Conservation (phyloP, 345 rosid genomes). For the Populus nigra region DNA sequence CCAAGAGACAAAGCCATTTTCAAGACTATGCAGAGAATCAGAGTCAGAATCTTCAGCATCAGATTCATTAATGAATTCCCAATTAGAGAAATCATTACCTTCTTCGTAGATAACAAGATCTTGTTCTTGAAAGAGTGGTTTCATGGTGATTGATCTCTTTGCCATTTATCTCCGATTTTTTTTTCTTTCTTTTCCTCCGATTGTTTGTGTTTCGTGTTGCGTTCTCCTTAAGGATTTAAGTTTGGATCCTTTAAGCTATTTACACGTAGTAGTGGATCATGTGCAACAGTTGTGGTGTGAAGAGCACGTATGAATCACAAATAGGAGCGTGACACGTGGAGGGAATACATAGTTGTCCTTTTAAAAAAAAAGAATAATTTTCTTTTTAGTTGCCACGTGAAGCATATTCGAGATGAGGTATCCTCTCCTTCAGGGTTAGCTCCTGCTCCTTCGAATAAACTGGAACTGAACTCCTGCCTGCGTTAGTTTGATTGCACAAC, state of each 20-base stretch:
- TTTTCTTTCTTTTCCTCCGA: no score
- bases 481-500: neutral
- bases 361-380: no score
- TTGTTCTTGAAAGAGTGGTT: neutral
- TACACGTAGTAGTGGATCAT: neutral
- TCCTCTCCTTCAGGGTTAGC: neutral
- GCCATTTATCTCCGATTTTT: neutral
- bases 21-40: constrained; percentile 21
- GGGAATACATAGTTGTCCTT: neutral
- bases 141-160: neutral
- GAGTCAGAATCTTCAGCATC: constrained; percentile 32
- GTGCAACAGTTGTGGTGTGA: neutral
- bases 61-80: constrained; percentile 41
- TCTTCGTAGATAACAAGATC: constrained; percentile 15
- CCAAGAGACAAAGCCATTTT: constrained; percentile 30
- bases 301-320: neutral
- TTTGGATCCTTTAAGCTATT: neutral
- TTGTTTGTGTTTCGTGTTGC: neutral
- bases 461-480: no score
- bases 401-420: neutral
- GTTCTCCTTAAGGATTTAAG: neutral
- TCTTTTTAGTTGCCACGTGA: neutral
- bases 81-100: constrained; percentile 22
- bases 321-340: neutral
- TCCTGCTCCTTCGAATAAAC: no score